Base-by-base conservation (phyloP, 2,329 filamentous ascomycete genomes). In the Venturia pyrina region DNA sequence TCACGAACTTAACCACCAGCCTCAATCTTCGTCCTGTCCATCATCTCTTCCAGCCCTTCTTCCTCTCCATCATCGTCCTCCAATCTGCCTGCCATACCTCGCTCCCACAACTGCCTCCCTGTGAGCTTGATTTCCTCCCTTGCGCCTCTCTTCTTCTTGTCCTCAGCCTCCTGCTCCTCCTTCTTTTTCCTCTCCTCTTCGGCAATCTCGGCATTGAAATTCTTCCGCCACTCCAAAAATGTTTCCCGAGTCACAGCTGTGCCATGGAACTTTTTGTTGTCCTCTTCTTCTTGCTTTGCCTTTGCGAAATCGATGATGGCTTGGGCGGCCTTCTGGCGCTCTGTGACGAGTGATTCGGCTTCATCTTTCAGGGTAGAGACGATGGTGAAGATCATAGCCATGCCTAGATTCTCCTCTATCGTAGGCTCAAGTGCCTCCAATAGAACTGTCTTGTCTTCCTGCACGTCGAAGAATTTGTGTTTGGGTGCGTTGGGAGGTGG, bases 201-300 rank as follows among this genome's bases (percentile, higher is more conserved):
- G 73, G 88, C 88, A 85, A 93, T 88, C 80, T 98, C 95, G 73
- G 82, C 80, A 68, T 86, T 75, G 74, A 98, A 99, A 11, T 77
- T 84, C 48, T 88, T 87, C 65, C 91, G 83, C 95, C 95, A 99
- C 70, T 84, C 85, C 70, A 90, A 74, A 73, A 98, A 99, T 0
- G 87, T 87, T 79, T 96, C 91, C 28, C 86, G 82, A n/a, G 87
- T 98, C 24, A 99, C 95, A 41, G 87, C 83, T 44, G 91, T 91
- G 66, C 95, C 95, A 75, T 96, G 90, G 77, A 99, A 99, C 78
- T 97, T 98, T 72, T 89, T 87, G 76, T 99, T 99, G 81, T 99
- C 95, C 76, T 95, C 92, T 68, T 89, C 87, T 78, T 99, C 95
- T 0, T 84, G 85, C 72, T 85, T 83, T 8, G 83, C 83, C 1